Conservation (phyloP, 2,329 filamentous ascomycete genomes). For the Pseudocercospora pini-densiflorae region DNA sequence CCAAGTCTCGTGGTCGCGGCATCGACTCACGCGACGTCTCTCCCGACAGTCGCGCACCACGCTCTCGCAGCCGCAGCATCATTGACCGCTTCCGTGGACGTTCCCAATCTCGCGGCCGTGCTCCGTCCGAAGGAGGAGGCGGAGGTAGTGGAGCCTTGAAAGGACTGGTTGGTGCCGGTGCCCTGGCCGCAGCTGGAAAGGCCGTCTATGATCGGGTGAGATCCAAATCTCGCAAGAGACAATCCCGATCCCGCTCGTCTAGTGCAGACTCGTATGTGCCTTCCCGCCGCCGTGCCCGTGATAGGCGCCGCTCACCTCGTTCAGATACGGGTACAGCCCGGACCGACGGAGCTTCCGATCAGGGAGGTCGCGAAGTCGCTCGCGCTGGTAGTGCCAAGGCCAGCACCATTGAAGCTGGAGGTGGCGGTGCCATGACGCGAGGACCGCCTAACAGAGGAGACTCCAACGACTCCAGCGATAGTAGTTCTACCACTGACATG, state of each 20-base stretch:
- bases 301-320: constrained; percentile 43
- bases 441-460: constrained; percentile 17
- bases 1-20: constrained; percentile 63
- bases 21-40: constrained; percentile 41
- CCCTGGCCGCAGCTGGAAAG: constrained; percentile 56
- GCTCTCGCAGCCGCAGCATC: constrained; percentile 69
- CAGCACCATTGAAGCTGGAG: constrained; percentile 45
- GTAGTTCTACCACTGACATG: constrained; percentile 57
- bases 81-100: constrained; percentile 54
- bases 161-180: constrained; percentile 54
- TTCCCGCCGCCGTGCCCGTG: constrained; percentile 50
- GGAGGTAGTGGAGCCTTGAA: constrained; percentile 52
- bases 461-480: constrained; percentile 35
- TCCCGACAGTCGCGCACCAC: constrained; percentile 45
- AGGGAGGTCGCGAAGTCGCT: constrained; percentile 38
- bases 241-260: constrained; percentile 50
- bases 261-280: constrained; percentile 59
- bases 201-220: constrained; percentile 60
- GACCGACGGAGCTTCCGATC: constrained; percentile 38
- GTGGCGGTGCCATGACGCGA: constrained; percentile 38
- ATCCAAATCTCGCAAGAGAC: constrained; percentile 56
- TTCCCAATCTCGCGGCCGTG: constrained; percentile 53
- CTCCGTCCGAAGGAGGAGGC: constrained; percentile 44
- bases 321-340: constrained; percentile 46
- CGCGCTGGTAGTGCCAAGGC: constrained; percentile 49